Conservation (phyloP, 164 flowering plant genomes). For the Kalanchoe fedtschenkoi region DNA sequence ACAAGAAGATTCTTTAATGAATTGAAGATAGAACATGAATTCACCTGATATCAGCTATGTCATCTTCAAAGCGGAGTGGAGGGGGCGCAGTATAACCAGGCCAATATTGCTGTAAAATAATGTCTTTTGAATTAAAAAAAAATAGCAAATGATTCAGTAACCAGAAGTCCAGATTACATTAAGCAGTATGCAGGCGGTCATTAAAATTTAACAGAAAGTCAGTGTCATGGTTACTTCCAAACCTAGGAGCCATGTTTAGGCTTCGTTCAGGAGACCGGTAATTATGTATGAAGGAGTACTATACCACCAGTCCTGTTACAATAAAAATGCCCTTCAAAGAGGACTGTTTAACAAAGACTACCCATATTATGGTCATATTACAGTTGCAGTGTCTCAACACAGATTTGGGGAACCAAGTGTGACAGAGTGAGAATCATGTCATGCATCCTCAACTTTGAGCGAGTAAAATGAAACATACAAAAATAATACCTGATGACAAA, state of each 20-base stretch:
- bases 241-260: too few relatives aligned
- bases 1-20: neutral
- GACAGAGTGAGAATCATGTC: neutral
- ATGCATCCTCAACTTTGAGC: neutral
- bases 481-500: constrained; percentile 53
- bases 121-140: neutral
- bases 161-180: too few relatives aligned
- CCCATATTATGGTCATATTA: too few relatives aligned
- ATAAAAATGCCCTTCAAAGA: neutral
- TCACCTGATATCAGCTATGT: constrained; percentile 74
- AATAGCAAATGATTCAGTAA: too few relatives aligned
- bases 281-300: too few relatives aligned
- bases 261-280: too few relatives aligned
- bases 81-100: constrained; percentile 84
- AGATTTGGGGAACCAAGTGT: neutral
- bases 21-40: constrained; percentile 5
- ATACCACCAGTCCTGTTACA: too few relatives aligned
- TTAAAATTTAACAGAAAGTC: too few relatives aligned
- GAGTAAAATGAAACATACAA: neutral
- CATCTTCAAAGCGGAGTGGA: constrained; percentile 46
- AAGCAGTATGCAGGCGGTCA: too few relatives aligned
- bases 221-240: too few relatives aligned
- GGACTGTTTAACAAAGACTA: neutral
- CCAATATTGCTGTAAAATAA: constrained; percentile 52
- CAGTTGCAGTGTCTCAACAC: neutral